Conservation (phyloP, 2,329 filamentous ascomycete genomes). For the Sclerotinia subarctica region DNA sequence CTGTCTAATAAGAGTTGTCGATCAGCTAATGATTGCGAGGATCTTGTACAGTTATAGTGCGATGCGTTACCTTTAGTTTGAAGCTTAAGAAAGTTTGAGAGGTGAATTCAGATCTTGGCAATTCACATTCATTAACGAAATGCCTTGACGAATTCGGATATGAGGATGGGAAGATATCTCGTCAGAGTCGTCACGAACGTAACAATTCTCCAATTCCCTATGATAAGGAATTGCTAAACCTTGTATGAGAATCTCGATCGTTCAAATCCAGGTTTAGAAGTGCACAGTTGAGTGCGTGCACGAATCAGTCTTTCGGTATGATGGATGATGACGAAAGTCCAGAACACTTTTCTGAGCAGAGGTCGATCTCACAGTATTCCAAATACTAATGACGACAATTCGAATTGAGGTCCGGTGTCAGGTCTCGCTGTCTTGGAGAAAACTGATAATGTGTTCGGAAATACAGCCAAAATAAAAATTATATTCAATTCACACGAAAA, state of each 20-base stretch:
- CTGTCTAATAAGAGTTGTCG: neutral
- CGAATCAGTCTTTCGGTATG: neutral
- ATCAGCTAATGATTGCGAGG: constrained; percentile 13
- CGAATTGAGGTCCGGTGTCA: neutral
- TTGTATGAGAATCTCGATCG: neutral
- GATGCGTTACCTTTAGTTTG: neutral
- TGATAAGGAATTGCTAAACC: neutral
- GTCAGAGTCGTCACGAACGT: no score
- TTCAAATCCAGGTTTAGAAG: neutral
- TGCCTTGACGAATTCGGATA: neutral
- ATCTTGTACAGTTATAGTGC: neutral
- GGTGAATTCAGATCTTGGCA: constrained; percentile 13
- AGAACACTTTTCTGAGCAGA: neutral
- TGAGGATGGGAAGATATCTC: neutral
- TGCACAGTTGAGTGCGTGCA: neutral
- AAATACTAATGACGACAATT: neutral
- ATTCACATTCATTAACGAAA: neutral
- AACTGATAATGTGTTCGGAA: neutral
- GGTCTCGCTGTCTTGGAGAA: neutral
- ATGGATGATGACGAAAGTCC: neutral
- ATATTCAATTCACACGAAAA: neutral
- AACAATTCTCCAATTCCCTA: neutral
- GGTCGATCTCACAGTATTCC: neutral
- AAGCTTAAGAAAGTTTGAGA: neutral
- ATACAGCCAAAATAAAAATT: neutral